Percentiles rank a stretch among this genome's conserved stretches.
Evolutionary conservation across 2,329 filamentous ascomycete species (phyloP).

Genomic region (Aspergillus neoniger): DNA sequence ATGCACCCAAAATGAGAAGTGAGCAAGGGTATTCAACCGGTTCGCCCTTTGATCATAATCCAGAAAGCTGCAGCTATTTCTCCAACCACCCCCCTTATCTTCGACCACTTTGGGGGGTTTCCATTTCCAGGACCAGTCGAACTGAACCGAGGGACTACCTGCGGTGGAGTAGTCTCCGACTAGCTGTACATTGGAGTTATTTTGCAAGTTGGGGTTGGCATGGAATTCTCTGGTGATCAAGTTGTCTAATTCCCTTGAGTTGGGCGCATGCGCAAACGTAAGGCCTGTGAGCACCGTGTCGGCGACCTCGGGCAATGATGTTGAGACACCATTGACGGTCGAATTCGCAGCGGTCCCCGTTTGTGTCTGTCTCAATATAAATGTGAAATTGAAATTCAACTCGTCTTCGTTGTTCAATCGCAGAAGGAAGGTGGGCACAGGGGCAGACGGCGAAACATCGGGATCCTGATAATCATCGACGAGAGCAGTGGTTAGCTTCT

Average conservation of each 20-base stretch:
- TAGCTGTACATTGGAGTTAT: constrained; percentile 91
- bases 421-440: constrained; percentile 72
- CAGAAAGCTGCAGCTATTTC: constrained; percentile 94
- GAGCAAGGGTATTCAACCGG: constrained; percentile 80
- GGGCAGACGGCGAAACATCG: constrained; percentile 56
- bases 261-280: constrained; percentile 90
- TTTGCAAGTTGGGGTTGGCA: constrained; percentile 94
- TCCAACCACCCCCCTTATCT: constrained; percentile 88
- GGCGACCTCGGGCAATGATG: constrained; percentile 50
- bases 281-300: constrained; percentile 85
- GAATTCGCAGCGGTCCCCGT: constrained; percentile 54
- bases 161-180: constrained; percentile 88
- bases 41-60: constrained; percentile 96
- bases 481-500: constrained; percentile 24
- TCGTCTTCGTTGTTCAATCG: constrained; percentile 91
- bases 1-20: constrained; percentile 93
- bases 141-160: constrained; percentile 80
- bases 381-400: constrained; percentile 88
- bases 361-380: constrained; percentile 67
- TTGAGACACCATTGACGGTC: constrained; percentile 52
- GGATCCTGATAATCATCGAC: constrained; percentile 64
- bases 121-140: constrained; percentile 98
- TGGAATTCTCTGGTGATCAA: constrained; percentile 94
- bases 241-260: constrained; percentile 83
- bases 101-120: constrained; percentile 80